phyloP scores from a whole-genome alignment of 768 basidiomycete species.

The Xerocomus brunneocitrinus region DNA sequence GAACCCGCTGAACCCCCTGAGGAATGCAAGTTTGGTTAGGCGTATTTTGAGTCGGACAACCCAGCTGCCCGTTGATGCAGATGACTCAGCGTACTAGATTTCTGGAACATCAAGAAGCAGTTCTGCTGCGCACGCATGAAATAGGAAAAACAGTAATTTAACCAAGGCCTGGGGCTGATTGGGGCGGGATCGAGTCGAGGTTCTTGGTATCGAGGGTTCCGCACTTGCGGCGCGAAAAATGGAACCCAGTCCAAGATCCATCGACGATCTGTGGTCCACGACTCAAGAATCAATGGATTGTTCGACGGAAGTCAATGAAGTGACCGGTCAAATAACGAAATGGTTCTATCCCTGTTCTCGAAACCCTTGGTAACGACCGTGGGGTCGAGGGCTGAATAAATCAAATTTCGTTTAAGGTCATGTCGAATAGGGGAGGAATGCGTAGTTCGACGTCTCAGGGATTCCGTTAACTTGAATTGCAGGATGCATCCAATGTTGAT shows the following conservation, averaged over 20 bases:
- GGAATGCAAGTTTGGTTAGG: conserved; percentile 53
- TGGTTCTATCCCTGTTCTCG: conserved; percentile 45
- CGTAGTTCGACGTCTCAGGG: conserved; percentile 35
- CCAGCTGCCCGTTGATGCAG: conserved; percentile 39
- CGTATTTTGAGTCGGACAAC: conserved; percentile 39
- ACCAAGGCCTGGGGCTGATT: conserved; percentile 42
- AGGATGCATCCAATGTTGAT: conserved; percentile 13
- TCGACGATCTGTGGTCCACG: conserved; percentile 49
- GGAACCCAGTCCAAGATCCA: conserved; percentile 52
- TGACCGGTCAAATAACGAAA: conserved; percentile 44
- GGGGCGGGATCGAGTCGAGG: conserved; percentile 38
- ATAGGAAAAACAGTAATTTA: conserved; percentile 46
- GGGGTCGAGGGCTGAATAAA: conserved; percentile 45
- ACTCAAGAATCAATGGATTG: conserved; percentile 60
- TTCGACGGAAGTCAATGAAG: conserved; percentile 50
- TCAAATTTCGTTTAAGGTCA: conserved; percentile 16
- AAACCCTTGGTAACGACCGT: conserved; percentile 46
- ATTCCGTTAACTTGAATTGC: conserved; percentile 23
- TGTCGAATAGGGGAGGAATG: conserved; percentile 6
- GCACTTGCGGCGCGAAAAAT: conserved; percentile 44
- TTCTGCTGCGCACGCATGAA: conserved; percentile 54
- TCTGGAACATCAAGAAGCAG: conserved; percentile 56
- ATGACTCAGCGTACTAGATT: conserved; percentile 54
- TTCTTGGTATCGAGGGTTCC: conserved; percentile 44
- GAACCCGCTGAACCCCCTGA: conserved; percentile 42